phyloP scores from a whole-genome alignment of 371 early-diverging fungal species.

The Apophysomyces variabilis region DNA sequence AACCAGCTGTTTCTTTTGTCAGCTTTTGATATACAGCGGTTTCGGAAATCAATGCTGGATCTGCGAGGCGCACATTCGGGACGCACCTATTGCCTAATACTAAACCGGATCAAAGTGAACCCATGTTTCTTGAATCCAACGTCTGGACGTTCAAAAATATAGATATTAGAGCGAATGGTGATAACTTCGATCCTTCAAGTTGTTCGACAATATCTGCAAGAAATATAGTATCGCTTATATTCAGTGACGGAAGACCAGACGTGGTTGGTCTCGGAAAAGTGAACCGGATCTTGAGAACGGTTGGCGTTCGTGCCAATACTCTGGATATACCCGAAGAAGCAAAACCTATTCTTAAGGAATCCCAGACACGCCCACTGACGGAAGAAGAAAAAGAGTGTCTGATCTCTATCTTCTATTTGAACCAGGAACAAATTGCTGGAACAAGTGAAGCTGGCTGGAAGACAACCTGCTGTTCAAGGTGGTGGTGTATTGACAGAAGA shows the following conservation, averaged over 20 bases:
- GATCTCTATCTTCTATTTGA: not conserved
- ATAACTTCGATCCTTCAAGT: not conserved
- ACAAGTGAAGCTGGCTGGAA: not conserved
- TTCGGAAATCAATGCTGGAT: no score
- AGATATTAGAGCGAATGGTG: not conserved
- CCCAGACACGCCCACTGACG: not conserved
- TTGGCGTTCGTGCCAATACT: not conserved
- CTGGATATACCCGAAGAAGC: not conserved
- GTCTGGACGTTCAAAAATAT: not conserved
- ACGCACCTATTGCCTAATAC: no score
- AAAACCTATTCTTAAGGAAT: not conserved
- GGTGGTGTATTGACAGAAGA: not conserved
- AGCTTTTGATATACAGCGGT: no score
- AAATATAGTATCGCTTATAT: not conserved
- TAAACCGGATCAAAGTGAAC: no score
- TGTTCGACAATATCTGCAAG: not conserved
- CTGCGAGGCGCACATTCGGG: no score
- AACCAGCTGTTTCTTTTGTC: no score
- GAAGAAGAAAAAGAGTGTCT: not conserved
- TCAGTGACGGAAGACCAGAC: slow-evolving; percentile 1
- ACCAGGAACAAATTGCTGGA: not conserved
- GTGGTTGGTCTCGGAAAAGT: not conserved
- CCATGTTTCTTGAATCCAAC: no score
- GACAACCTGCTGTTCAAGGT: not conserved
- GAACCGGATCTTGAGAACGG: not conserved